phyloP scores from a whole-genome alignment of 305 asterid species.

The Solanum hybrid region DNA sequence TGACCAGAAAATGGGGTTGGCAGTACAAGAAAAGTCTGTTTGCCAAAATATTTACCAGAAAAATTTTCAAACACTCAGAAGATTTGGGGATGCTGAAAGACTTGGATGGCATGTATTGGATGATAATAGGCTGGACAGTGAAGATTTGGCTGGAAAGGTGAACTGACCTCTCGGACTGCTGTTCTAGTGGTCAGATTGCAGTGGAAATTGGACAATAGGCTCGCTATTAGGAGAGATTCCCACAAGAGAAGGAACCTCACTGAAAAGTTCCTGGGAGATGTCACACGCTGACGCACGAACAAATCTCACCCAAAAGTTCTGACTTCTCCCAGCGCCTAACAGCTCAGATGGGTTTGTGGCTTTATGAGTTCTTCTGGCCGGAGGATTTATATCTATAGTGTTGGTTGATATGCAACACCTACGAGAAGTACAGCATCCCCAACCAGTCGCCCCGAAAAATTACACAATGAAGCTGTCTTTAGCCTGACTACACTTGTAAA shows the following conservation, averaged over 20 bases:
- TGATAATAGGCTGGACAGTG: background rate
- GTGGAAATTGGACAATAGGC: background rate
- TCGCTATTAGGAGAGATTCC: background rate
- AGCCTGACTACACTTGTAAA: background rate
- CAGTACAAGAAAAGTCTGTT: background rate
- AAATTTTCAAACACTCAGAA: background rate
- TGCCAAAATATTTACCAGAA: background rate
- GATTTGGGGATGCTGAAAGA: background rate
- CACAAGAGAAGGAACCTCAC: background rate
- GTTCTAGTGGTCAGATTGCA: background rate
- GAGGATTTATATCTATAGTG: background rate
- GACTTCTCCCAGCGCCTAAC: background rate
- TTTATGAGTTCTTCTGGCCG: background rate
- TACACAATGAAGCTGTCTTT: background rate
- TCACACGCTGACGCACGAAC: background rate
- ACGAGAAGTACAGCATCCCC: background rate
- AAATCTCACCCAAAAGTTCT: background rate
- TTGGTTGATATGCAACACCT: background rate
- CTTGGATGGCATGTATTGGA: background rate
- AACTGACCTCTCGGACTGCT: background rate
- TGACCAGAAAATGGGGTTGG: background rate
- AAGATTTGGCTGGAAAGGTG: background rate
- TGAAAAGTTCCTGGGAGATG: background rate
- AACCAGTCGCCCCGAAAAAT: background rate
- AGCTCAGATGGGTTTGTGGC: background rate